Base-by-base conservation (phyloP, 2,329 filamentous ascomycete genomes). In the Penicillium janthinellum region DNA sequence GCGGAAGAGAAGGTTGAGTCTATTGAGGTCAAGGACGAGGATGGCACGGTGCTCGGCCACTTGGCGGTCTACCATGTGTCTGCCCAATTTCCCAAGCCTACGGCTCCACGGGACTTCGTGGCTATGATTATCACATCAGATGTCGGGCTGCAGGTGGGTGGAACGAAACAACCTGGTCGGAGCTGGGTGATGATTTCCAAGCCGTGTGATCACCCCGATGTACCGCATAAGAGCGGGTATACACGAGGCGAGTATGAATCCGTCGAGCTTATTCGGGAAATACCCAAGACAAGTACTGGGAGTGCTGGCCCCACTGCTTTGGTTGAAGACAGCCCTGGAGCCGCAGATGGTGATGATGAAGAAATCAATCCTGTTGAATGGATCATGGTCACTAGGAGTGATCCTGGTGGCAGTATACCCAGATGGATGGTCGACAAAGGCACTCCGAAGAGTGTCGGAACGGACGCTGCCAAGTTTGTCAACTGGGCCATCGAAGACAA, bases 391-490 rank as follows among this genome's bases (percentile, higher is more conserved):
- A 96, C 92, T 1, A 84, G 92, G 51, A 94, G 90, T 73, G 92
- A 96, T 68, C 92, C 92, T 3, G 92, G 92, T 11, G 92, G 92
- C 54, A 94, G 87, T 60, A 92, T 96, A 17, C 92, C 92, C 1
- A 85, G 90, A 14, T 96, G 95, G 77, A 88, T 96, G 83, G 91
- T 96, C n/a, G 92, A 96, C 70, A 88, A 91, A 71, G 91, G 90
- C 34, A 96, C 92, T 0, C 92, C 92, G 0, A 86, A 84, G 11
- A 90, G 90, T 38, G 95, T 96, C 67, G 84, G 91, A 28, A 82
- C 82, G 44, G 92, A 96, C 73, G 90, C 92, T 0, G 84, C 84
- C 55, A 95, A 93, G 74, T 96, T 96, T 66, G 73, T 95, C 14
- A 85, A 92, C 58, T 96, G 92, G 92, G 88, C 87, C 3, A 83